Evolutionary conservation across 352 stramenopile species (phyloP), one percentile per base, ranked within the genome.

Genomic region (Pythium guiyangense): DNA sequence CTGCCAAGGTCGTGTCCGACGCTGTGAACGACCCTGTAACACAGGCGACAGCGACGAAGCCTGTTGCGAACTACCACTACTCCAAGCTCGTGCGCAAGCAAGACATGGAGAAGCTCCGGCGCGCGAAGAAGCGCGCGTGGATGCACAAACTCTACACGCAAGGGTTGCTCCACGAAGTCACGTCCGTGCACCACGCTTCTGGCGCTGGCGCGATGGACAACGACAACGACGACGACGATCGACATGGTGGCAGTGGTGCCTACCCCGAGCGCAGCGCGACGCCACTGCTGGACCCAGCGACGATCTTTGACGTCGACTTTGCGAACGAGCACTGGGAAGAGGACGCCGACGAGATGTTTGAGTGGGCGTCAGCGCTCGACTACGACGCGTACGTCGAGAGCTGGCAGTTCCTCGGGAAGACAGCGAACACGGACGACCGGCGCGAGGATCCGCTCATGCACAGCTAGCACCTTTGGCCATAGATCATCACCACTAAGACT

Each of bases 101-200:
- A 47, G 71, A 87, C 61, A 49, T 72, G 22, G 66, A 86, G 53
- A 67, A 62, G 20, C 67, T 74, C 47, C 73, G 79, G 14, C 77
- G 74, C 11, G 58, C 77, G 31, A 79, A 86, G 67, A 93, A 91
- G 60, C 79, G 75, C 27, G 62, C 85, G 54, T 92, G 82, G 82
- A 90, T 92, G 82, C 78, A 82, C 54, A 86, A 90, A 47, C 66
- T 92, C 18, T 92, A 90, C 56, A 64, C 71, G 5, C 74, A 90
- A 22, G 77, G 76, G 0, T 54, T 90, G 27, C 44, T 86, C 0
- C 70, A 70, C 25, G 56, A 75, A 26, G 27, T 48, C 10, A 44
- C 48, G 14, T 9, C 4, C 6, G 18, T 20, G n/a, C n/a, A 3
- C 14, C 54, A 15, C 15, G 17, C 6, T 27, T 42, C 15, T 18